Evolutionary conservation across 495 filamentous ascomycete species (phyloP).

Genomic region (Aspergillus diversus): DNA sequence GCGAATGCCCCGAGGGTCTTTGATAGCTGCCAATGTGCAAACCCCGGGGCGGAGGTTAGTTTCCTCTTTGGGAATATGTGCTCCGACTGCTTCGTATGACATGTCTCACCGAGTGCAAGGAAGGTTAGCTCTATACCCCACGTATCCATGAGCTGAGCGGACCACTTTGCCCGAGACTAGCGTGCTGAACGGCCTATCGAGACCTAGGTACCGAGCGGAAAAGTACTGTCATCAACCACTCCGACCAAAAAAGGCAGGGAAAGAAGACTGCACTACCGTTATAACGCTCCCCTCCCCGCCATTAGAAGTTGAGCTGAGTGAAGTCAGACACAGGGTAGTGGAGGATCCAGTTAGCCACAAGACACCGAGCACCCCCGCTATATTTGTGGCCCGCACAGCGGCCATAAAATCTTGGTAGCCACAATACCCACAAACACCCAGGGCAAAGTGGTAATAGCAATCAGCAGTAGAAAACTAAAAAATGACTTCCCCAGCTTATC

Average conservation of each 20-base stretch:
- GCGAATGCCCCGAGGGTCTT: neutral
- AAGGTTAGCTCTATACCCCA: neutral
- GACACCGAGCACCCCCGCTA: neutral
- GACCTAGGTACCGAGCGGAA: neutral
- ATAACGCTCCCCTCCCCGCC: no score
- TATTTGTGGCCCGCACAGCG: neutral
- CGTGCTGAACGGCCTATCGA: neutral
- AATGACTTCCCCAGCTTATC: neutral
- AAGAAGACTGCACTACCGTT: no score
- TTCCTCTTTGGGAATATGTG: neutral
- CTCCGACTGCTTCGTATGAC: neutral
- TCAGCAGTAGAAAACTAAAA: neutral
- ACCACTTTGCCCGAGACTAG: neutral
- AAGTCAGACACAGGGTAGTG: neutral
- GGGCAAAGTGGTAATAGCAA: neutral
- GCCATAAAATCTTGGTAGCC: neutral
- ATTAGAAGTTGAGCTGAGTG: neutral
- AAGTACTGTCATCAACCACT: neutral
- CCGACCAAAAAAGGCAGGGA: neutral
- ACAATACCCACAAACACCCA: neutral
- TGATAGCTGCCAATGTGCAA: neutral
- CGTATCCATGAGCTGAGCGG: neutral
- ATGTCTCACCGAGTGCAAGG: neutral
- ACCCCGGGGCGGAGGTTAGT: neutral
- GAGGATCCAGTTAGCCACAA: neutral